Base-by-base conservation (phyloP, 179 eudicot species). In the Carnegiea gigantea region DNA sequence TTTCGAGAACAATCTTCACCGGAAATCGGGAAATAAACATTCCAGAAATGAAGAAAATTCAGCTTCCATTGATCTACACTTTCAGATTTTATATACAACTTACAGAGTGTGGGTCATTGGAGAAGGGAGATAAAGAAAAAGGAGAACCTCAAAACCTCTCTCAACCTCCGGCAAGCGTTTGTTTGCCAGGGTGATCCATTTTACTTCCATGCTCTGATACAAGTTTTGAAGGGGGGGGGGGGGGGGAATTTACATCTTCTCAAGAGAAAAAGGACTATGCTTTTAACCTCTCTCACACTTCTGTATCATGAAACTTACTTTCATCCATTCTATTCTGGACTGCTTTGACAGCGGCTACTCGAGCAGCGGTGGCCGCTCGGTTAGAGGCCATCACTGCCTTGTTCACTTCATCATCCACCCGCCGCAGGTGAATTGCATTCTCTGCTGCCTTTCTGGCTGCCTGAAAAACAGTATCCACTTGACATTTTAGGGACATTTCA, bases 291-390 rank as follows among this genome's bases (percentile, higher is more conserved):
- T 28, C 20, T 86, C 79, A 89, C 62, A 78, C 73, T 72, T 91
- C 89, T 77, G 90, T 87, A 46, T 89, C 91, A 65, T 90, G 91
- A 85, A 87, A 90, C 79, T 90, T 89, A 8, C 90, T 62, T 62
- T 62, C 92, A 53, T 93, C 90, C 81, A 90, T 88, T 48, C 89
- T 82, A 83, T 90, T 92, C 76, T 92, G 95, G 70, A 95, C 97
- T 51, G 98, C 98, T 88, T 92, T 93, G 20, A 93, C 90, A 60
- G 98, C 98, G 36, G 98, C 98, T 38, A 95, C 98, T 73, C 98
- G 90, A 43, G 95, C 98, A 7, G 98, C 98, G 24, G 93, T 95
- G 79, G 98, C 98, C 11, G 98, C 98, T 83, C 94, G 83, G 78
- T 95, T 93, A 4, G 98, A 94, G 26, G 95, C 95, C 85, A 78